Evolutionary conservation across 768 basidiomycete genomes (phyloP), one percentile per base, ranked within the genome.

Genomic region (Pulveroboletus sp.): DNA sequence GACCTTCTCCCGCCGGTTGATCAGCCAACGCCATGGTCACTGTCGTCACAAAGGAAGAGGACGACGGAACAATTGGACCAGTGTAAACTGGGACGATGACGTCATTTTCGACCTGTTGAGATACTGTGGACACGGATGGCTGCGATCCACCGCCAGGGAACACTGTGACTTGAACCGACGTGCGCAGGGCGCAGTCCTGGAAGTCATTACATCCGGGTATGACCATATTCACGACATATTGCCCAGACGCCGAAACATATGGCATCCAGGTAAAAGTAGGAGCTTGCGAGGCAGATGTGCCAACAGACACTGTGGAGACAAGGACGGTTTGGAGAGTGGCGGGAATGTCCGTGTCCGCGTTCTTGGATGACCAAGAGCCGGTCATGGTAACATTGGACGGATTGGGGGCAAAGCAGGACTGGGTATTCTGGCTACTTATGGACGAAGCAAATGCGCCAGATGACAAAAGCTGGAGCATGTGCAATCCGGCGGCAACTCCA

Each of bases 181-280:
- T 96, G 14, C 96, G 83, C 22, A 73, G 67, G 14, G 68, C 74
- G 62, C 96, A 99, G 60, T 95, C 88, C 53, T 85, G 81, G 60
- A 93, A 79, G 49, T 82, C 70, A 4, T 73, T 71, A 69, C 96
- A 99, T 12, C 94, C 94, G 0, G 96, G 96, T 14, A 95, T 77
- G 37, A 89, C 76, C 35, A 98, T 63, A 68, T 85, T 88, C 55
- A 98, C 75, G 35, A 85, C 80, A 68, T 99, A 99, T 51, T 80
- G 71, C 27, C 93, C 96, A 3, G 88, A 78, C 10, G 89, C 86
- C 0, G 90, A 90, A n/a, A 98, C 85, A 60, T 91, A 93, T 0
- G 94, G 94, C 67, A 81, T 77, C 86, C 91, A 96, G 0, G 89
- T 93, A 63, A 95, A 81, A 30, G 78, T 83, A 13, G 96, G 90